Evolutionary conservation across 495 filamentous ascomycete genomes (phyloP).

Genomic region (Aspergillus steynii): DNA sequence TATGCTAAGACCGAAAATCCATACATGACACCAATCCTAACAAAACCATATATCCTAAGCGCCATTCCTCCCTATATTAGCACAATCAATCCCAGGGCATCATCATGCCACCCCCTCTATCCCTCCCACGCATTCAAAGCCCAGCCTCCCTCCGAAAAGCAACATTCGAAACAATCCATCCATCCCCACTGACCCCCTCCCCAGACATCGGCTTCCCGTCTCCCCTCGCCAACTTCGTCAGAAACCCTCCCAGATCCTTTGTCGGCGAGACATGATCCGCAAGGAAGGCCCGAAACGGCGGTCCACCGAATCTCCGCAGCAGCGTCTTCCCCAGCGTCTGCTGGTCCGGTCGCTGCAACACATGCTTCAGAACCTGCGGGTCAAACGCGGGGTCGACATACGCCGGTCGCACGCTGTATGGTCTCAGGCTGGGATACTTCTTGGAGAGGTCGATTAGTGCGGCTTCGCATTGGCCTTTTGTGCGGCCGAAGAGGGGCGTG

Average conservation of each 20-base stretch:
- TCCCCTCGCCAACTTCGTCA: constrained; percentile 62
- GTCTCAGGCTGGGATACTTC: constrained; percentile 45
- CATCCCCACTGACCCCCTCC: constrained; percentile 44
- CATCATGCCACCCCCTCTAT: neutral
- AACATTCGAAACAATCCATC: constrained; percentile 48
- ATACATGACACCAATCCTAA: no score
- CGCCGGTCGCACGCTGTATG: constrained; percentile 53
- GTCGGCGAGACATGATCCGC: constrained; percentile 30
- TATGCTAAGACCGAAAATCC: no score
- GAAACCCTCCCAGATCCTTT: constrained; percentile 38
- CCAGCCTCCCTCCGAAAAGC: constrained; percentile 36
- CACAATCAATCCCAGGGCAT: neutral
- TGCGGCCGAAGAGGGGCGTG: constrained; percentile 54
- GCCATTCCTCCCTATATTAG: neutral
- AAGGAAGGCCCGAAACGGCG: constrained; percentile 14
- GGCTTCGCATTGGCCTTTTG: constrained; percentile 65
- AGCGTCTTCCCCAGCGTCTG: constrained; percentile 2
- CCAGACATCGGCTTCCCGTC: constrained; percentile 37
- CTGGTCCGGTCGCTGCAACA: constrained; percentile 25
- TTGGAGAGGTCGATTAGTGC: constrained; percentile 48
- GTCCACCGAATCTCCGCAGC: constrained; percentile 13
- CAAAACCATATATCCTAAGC: neutral
- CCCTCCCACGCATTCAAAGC: constrained; percentile 2
- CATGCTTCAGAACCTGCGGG: constrained; percentile 47
- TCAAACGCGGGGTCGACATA: constrained; percentile 52